Conservation (phyloP, 495 filamentous ascomycete genomes). For the Penicillium odoratum region DNA sequence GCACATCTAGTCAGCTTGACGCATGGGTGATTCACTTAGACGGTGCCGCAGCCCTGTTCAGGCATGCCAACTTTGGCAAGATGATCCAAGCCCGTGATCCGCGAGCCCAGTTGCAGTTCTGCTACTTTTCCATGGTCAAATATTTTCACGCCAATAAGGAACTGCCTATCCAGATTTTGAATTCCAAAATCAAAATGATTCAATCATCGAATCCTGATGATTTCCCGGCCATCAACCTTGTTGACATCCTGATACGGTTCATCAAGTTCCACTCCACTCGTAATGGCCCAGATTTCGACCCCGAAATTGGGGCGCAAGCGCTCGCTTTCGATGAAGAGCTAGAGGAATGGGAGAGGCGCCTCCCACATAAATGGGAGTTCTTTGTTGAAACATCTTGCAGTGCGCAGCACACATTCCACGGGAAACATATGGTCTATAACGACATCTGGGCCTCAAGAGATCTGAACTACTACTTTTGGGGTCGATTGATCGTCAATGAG, state of each 20-base stretch:
- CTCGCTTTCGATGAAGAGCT: constrained; percentile 17
- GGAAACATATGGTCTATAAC: constrained; percentile 18
- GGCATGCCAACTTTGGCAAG: constrained; percentile 10
- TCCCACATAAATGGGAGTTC: constrained; percentile 20
- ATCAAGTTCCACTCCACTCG: constrained; percentile 17
- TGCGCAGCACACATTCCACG: constrained; percentile 15
- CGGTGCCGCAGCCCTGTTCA: constrained; percentile 23
- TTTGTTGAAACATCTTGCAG: constrained; percentile 13
- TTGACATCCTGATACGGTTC: constrained; percentile 25
- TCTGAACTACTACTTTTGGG: constrained; percentile 26
- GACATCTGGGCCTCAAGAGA: constrained; percentile 19
- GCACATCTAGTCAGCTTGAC: constrained; percentile 14
- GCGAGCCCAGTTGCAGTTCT: constrained; percentile 23
- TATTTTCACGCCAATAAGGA: constrained; percentile 18
- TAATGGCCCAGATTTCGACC: constrained; percentile 1
- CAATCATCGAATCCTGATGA: constrained; percentile 3
- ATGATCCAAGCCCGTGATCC: constrained; percentile 6
- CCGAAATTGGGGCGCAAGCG: not conserved
- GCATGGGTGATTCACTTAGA: constrained; percentile 25
- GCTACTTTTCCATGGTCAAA: constrained; percentile 22
- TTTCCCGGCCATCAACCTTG: constrained; percentile 14
- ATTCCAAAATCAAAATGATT: constrained; percentile 17
- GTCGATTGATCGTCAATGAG: constrained; percentile 21
- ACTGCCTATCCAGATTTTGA: constrained; percentile 9
- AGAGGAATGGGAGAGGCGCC: constrained; percentile 19